Conservation (phyloP, 345 rosid genomes). For the Laguncularia racemosa region DNA sequence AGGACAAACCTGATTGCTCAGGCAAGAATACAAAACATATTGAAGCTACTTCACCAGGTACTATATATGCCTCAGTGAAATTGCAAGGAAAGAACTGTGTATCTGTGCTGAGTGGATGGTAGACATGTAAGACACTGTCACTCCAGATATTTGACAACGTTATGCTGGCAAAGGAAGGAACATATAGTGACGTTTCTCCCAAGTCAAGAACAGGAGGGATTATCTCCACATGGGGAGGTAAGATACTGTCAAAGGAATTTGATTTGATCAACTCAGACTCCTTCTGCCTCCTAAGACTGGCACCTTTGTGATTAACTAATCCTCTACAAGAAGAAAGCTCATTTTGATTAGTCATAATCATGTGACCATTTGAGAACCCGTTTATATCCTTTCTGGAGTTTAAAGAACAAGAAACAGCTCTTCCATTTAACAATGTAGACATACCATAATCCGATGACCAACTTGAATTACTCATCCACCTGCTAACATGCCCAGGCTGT, state of each 20-base stretch:
- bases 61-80: constrained; percentile 37
- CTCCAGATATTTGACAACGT: constrained; percentile 48
- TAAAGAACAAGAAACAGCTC: constrained; percentile 48
- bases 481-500: constrained; percentile 22
- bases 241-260: constrained; percentile 21
- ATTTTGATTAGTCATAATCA: constrained; percentile 18
- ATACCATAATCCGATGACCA: constrained; percentile 34
- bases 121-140: constrained; percentile 47
- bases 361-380: constrained; percentile 24
- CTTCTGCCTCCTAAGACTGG: constrained; percentile 17
- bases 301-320: constrained; percentile 19
- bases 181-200: constrained; percentile 44
- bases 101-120: constrained; percentile 54
- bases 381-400: constrained; percentile 22
- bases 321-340: constrained; percentile 40
- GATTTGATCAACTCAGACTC: constrained; percentile 25
- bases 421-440: constrained; percentile 38
- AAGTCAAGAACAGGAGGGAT: constrained; percentile 49
- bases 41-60: constrained; percentile 55
- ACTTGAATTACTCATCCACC: constrained; percentile 25
- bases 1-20: constrained; percentile 48
- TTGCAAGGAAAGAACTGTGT: constrained; percentile 62
- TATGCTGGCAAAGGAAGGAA: constrained; percentile 48
- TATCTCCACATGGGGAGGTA: constrained; percentile 35
- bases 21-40: constrained; percentile 65